These are phyloP conservation scores for Trichosanthes cucumerina DNA, from an alignment of 306 rosid species.

Conservation along the genomic window DNA sequence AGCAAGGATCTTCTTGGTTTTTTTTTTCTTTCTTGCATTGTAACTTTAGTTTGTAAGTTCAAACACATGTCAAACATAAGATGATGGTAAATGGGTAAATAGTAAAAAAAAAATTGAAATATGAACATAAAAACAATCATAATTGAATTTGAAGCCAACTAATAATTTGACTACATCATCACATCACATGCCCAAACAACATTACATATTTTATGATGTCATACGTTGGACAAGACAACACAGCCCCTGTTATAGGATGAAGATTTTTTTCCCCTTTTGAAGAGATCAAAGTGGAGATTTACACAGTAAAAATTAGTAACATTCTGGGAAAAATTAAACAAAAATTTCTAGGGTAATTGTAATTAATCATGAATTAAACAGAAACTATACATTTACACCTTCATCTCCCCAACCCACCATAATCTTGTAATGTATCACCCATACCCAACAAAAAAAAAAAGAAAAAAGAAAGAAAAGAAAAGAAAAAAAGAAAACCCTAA, in stretches of 20 bases:
- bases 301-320: background rate
- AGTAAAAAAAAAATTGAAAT: background rate
- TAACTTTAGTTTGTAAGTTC: constrained; percentile 6
- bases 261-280: background rate
- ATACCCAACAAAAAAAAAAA: constrained; percentile 10
- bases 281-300: background rate
- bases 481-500: background rate
- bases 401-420: constrained; percentile 10
- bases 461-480: background rate
- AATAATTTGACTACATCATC: constrained; percentile 4
- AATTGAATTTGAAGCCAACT: background rate
- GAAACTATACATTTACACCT: constrained; percentile 8
- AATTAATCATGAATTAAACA: constrained; percentile 10
- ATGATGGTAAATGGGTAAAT: background rate
- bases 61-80: background rate
- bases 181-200: constrained; percentile 12
- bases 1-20: background rate
- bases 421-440: constrained; percentile 8
- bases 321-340: background rate
- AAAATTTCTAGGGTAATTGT: background rate
- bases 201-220: constrained; percentile 6
- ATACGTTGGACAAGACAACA: constrained; percentile 4
- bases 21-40: background rate
- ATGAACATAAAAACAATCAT: background rate
- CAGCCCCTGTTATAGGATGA: background rate